phyloP scores from a whole-genome alignment of 805 yeast genomes.

The Candida nanaspora region DNA sequence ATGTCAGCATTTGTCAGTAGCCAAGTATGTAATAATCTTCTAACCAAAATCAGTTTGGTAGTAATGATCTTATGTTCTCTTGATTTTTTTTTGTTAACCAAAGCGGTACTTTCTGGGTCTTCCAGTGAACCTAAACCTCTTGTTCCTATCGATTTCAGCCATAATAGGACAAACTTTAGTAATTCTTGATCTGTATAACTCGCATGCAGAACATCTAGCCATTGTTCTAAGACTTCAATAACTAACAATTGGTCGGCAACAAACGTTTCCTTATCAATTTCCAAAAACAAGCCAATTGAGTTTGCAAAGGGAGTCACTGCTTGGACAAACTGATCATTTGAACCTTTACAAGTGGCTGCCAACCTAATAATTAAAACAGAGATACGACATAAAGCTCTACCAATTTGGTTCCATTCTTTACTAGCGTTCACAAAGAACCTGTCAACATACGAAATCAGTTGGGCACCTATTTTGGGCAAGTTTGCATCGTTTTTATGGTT shows the following conservation, averaged over 20 bases:
- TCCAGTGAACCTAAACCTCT: slow-evolving; percentile 45
- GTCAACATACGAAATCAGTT: slow-evolving; percentile 38
- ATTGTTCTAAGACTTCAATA: slow-evolving; percentile 52
- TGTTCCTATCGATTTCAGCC: slow-evolving; percentile 49
- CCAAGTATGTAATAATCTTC: slow-evolving; percentile 41
- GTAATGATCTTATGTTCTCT: slow-evolving; percentile 51
- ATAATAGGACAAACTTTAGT: slow-evolving; percentile 33
- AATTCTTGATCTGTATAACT: slow-evolving; percentile 32
- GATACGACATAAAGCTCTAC: slow-evolving; percentile 58
- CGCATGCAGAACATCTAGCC: slow-evolving; percentile 36
- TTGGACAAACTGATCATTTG: slow-evolving; percentile 6
- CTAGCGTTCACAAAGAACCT: slow-evolving; percentile 41
- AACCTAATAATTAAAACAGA: slow-evolving; percentile 43
- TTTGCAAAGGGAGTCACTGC: slow-evolving; percentile 24
- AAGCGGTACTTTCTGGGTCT: slow-evolving; percentile 18
- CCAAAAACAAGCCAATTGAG: slow-evolving; percentile 36
- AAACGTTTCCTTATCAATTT: slow-evolving; percentile 37
- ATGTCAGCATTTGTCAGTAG: slow-evolving; percentile 20
- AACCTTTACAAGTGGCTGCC: slow-evolving; percentile 18
- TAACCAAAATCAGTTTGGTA: slow-evolving; percentile 53
- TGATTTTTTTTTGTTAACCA: slow-evolving; percentile 28
- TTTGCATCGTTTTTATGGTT: slow-evolving; percentile 17
- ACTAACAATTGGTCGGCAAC: slow-evolving; percentile 58
- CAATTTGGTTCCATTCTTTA: slow-evolving; percentile 52
- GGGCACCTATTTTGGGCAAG: slow-evolving; percentile 46